Base-by-base conservation (phyloP, 2,329 filamentous ascomycete genomes). In the Botryotinia convoluta region DNA sequence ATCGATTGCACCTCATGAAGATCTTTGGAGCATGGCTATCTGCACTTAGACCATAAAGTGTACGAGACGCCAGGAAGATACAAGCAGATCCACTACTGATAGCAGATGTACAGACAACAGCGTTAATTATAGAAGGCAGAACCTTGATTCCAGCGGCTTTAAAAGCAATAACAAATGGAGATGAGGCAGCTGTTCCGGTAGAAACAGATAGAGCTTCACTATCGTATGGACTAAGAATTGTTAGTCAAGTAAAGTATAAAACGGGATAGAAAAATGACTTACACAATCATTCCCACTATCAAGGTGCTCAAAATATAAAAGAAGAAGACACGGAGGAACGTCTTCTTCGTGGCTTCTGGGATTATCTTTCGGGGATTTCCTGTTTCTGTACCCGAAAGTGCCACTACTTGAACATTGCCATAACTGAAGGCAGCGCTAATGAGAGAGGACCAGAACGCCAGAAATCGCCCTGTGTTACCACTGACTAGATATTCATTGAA, bases 111-210 rank as follows among this genome's bases (percentile, higher is more conserved):
- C 94, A 85, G 77, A 95, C 91, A 45, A 94, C 86, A 51, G 91
- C 92, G 80, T 95, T 95, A 82, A 95, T 91, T 71, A 95, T 87
- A 12, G 89, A 90, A 0, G 92, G 90, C 6, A 95, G 87, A 5
- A 87, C 90, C 14, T 85, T 86, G 73, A 95, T 90, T 1, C 90
- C 89, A 1, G 92, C 92, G 32, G 88, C 87, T 16, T 87, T 85
- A 59, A 91, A 90, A 29, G 92, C 92, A 76, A 95, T 92, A 73
- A 95, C 92, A 78, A 91, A 93, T 20, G 91, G 91, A 3, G 82
- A 84, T 78, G 87, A 84, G 1, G 86, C 86, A 12, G 87, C 85
- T 67, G 83, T 80, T 77, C 85, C 81, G 1, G 75, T 77, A 6
- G 75, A 77, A 9, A 44, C 64, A 45, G 91, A 84, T 29, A 79